These are phyloP conservation scores for Myxozyma mucilagina DNA, from an alignment of 805 yeast genomes.

Conservation along the genomic window DNA sequence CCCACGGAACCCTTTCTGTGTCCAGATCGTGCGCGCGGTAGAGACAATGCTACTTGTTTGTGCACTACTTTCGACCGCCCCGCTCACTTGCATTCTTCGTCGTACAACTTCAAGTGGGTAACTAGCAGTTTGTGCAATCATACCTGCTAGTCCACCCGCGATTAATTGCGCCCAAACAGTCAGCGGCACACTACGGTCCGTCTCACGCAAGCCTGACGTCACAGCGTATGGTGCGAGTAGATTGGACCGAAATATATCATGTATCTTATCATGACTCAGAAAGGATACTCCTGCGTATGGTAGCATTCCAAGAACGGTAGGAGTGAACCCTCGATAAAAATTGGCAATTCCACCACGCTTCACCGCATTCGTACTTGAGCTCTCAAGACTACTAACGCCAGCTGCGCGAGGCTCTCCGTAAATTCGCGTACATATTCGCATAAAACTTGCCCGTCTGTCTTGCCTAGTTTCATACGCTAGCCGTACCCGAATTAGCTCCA, in stretches of 20 bases:
- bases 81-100: constrained; percentile 94
- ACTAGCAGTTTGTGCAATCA: constrained; percentile 93
- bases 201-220: constrained; percentile 8
- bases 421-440: constrained; percentile 17
- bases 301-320: constrained; percentile 92
- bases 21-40: constrained; percentile 61
- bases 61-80: constrained; percentile 44
- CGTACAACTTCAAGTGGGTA: constrained; percentile 95
- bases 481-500: constrained; percentile 86
- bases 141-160: constrained; percentile 96
- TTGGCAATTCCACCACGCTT: constrained; percentile 50
- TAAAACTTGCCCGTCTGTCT: constrained; percentile 12
- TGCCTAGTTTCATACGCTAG: constrained; percentile 79
- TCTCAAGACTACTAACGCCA: background rate
- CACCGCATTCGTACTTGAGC: background rate
- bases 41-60: constrained; percentile 43
- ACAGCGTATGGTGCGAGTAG: constrained; percentile 51
- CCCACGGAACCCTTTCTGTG: constrained; percentile 79
- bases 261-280: constrained; percentile 87
- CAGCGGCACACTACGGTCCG: constrained; percentile 58
- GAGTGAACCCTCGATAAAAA: constrained; percentile 91
- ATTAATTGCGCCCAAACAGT: constrained; percentile 86
- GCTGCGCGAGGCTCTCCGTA: constrained; percentile 5
- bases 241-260: constrained; percentile 76
- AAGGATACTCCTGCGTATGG: constrained; percentile 98